Evolutionary conservation across 2,329 filamentous ascomycete species (phyloP).

Genomic region (Didymella exigua): DNA sequence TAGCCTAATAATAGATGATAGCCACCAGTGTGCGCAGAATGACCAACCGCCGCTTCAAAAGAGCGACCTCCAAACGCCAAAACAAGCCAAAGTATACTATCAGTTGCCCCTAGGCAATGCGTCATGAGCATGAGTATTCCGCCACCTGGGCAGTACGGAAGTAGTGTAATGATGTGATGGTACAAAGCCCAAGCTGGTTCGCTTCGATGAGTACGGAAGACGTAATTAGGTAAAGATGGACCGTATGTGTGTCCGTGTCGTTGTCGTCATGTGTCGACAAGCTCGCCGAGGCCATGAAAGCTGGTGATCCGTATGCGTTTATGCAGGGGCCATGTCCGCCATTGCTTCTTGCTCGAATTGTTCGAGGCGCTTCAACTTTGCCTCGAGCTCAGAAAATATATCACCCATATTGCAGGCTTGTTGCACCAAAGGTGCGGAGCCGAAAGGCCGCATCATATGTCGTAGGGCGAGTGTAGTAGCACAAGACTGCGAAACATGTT

Average conservation of each 20-base stretch:
- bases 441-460: slow-evolving; percentile 75
- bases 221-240: background rate
- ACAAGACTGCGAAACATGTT: slow-evolving; percentile 67
- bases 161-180: slow-evolving; percentile 4
- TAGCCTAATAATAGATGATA: slow-evolving; percentile 9
- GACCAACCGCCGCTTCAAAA: background rate
- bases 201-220: background rate
- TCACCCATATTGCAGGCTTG: slow-evolving; percentile 79
- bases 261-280: background rate
- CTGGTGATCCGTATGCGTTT: background rate
- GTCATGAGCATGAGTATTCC: slow-evolving; percentile 1
- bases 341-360: slow-evolving; percentile 40
- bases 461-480: slow-evolving; percentile 79
- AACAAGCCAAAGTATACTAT: slow-evolving; percentile 1
- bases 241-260: background rate
- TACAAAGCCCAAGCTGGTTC: slow-evolving; percentile 2
- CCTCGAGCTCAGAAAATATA: slow-evolving; percentile 67
- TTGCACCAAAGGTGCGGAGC: slow-evolving; percentile 67
- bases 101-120: background rate
- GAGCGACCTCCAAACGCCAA: slow-evolving; percentile 5
- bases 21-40: slow-evolving; percentile 2
- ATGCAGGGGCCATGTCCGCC: slow-evolving; percentile 35
- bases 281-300: background rate
- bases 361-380: slow-evolving; percentile 68
- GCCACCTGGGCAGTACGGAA: slow-evolving; percentile 11